Percentiles rank a stretch among this genome's conserved stretches.
phyloP scores from a whole-genome alignment of 768 basidiomycete species.

The Lactarius hengduanensis region DNA sequence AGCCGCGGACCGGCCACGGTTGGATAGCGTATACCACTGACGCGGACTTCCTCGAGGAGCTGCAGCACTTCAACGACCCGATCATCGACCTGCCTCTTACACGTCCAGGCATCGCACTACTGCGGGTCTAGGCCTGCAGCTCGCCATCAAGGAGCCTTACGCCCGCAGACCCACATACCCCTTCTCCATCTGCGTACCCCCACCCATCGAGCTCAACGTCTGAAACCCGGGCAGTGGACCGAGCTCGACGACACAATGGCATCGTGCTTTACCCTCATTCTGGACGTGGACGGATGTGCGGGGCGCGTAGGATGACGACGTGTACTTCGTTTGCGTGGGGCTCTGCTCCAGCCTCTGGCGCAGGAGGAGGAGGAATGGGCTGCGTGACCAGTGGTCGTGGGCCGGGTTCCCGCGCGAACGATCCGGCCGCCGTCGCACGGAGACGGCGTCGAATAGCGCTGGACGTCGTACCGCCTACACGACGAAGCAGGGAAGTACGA shows the following conservation, averaged over 20 bases:
- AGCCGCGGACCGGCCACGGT: slow-evolving; percentile 60
- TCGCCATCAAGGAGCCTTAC: no score
- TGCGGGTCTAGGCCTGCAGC: no score
- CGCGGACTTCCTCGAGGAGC: slow-evolving; percentile 79
- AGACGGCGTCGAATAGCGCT: slow-evolving; percentile 33
- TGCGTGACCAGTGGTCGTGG: background rate
- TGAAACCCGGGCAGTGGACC: no score
- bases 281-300: slow-evolving; percentile 30
- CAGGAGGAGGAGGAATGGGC: slow-evolving; percentile 36
- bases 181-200: no score
- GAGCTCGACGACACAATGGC: no score
- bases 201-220: no score
- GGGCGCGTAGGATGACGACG: slow-evolving; percentile 76
- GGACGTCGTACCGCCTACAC: slow-evolving; percentile 21
- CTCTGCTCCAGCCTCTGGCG: slow-evolving; percentile 78
- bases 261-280: no score
- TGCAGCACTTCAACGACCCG: slow-evolving; percentile 44
- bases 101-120: no score
- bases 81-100: no score
- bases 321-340: slow-evolving; percentile 76
- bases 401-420: background rate
- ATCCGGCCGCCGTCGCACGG: slow-evolving; percentile 40
- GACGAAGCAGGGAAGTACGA: no score
- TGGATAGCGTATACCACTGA: slow-evolving; percentile 91
- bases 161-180: no score